These are phyloP conservation scores for Plasmodium gonderi DNA, from an alignment of 169 alveolate genomes.

Conservation along the genomic window DNA sequence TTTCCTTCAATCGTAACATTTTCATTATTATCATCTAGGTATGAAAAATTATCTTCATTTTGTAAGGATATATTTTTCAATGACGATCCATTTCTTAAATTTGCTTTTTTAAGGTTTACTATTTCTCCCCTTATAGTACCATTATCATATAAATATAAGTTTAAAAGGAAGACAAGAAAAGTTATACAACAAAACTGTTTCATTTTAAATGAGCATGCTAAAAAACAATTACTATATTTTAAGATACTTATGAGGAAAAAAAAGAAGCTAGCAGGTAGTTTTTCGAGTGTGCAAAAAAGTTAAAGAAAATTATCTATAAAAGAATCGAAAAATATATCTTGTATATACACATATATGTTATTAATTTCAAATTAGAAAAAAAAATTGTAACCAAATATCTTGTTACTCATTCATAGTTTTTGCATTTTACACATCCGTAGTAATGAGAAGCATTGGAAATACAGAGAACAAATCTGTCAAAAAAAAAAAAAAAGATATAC, in stretches of 20 bases:
- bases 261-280: not conserved
- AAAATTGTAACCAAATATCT: not conserved
- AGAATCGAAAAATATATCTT: not conserved
- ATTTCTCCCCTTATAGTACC: not conserved
- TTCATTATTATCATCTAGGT: not conserved
- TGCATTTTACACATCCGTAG: not conserved
- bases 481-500: not conserved
- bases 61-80: not conserved
- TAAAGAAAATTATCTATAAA: not conserved
- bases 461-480: not conserved
- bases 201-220: not conserved
- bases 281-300: not conserved
- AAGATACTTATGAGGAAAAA: not conserved
- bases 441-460: not conserved
- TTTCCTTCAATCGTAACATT: no score
- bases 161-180: not conserved
- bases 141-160: not conserved
- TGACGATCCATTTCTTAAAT: slow-evolving; percentile 7
- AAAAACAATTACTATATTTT: not conserved
- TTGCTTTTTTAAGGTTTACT: not conserved
- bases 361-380: not conserved
- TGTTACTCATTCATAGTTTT: not conserved
- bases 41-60: not conserved
- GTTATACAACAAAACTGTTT: not conserved
- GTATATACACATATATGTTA: not conserved